A percentile compares a stretch with the other conserved stretches of the same genome.
These are phyloP conservation scores for Pyrenochaeta sp. DNA, from an alignment of 2,329 filamentous ascomycete species.

Conservation along the genomic window DNA sequence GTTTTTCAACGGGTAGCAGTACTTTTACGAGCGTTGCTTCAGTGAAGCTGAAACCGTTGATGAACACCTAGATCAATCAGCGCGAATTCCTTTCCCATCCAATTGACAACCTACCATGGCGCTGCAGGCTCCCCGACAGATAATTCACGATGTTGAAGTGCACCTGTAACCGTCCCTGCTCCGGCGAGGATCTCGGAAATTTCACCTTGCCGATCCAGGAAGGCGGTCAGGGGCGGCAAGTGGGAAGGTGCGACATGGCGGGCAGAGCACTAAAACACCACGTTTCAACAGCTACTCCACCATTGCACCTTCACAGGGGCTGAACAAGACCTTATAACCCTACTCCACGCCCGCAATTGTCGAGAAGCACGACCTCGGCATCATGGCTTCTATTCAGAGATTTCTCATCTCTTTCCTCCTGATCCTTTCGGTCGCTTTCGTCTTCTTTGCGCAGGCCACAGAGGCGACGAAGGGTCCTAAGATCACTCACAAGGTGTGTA, in stretches of 20 bases:
- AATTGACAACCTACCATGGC: slow-evolving; percentile 34
- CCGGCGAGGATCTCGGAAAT: slow-evolving; percentile 9
- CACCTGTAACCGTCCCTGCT: slow-evolving; percentile 19
- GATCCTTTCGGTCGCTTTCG: slow-evolving; percentile 71
- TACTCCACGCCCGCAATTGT: slow-evolving; percentile 24
- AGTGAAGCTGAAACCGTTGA: slow-evolving; percentile 85
- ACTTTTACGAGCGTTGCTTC: slow-evolving; percentile 80
- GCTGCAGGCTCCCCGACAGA: slow-evolving; percentile 22
- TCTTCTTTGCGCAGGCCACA: slow-evolving; percentile 46
- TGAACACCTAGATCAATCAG: slow-evolving; percentile 71
- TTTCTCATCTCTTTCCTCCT: slow-evolving; percentile 76
- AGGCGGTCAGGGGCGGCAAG: slow-evolving; percentile 4
- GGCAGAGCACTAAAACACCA: slow-evolving; percentile 36
- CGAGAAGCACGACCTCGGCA: slow-evolving; percentile 42
- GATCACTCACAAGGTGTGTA: slow-evolving; percentile 84
- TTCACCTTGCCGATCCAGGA: slow-evolving; percentile 11
- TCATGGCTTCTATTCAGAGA: slow-evolving; percentile 79
- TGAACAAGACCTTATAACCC: slow-evolving; percentile 35
- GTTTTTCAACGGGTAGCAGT: slow-evolving; percentile 8
- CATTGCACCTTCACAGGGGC: slow-evolving; percentile 22
- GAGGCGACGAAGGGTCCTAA: slow-evolving; percentile 75
- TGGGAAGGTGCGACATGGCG: slow-evolving; percentile 21
- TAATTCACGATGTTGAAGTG: slow-evolving; percentile 24
- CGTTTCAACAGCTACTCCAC: slow-evolving; percentile 39
- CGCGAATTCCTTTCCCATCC: neutral